Percentiles rank a stretch among this genome's conserved stretches.
phyloP scores from a whole-genome alignment of 2,329 filamentous ascomycete species.

The Apiospora kogelbergensis region DNA sequence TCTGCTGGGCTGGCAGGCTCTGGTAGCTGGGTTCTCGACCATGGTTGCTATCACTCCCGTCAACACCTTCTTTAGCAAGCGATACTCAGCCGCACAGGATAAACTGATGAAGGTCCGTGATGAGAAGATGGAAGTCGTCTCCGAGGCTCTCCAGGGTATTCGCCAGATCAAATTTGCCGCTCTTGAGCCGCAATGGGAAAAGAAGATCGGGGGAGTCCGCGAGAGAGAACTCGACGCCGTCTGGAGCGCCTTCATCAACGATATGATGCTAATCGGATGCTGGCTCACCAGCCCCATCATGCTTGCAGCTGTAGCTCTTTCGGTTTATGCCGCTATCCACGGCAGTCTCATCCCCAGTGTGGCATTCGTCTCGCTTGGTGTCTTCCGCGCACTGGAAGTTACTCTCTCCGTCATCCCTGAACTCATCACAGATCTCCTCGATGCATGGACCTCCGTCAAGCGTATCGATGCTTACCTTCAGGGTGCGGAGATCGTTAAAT shows the following conservation, averaged over 20 bases:
- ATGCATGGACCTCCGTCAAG: slow-evolving; percentile 70
- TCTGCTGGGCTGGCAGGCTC: slow-evolving; percentile 70
- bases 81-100: slow-evolving; percentile 65
- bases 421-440: slow-evolving; percentile 67
- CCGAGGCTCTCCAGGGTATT: slow-evolving; percentile 76
- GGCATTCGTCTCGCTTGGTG: slow-evolving; percentile 75
- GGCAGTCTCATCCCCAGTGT: slow-evolving; percentile 67
- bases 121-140: slow-evolving; percentile 72
- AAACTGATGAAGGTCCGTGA: slow-evolving; percentile 74
- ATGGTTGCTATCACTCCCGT: slow-evolving; percentile 66
- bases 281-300: slow-evolving; percentile 75
- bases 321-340: slow-evolving; percentile 65
- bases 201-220: slow-evolving; percentile 64
- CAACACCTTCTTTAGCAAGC: slow-evolving; percentile 66
- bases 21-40: slow-evolving; percentile 63
- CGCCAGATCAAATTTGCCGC: slow-evolving; percentile 85
- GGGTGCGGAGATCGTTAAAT: slow-evolving; percentile 61
- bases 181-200: slow-evolving; percentile 72
- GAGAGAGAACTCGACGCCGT: slow-evolving; percentile 66
- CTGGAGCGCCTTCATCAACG: slow-evolving; percentile 65
- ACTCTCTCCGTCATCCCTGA: slow-evolving; percentile 72
- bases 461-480: slow-evolving; percentile 72
- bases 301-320: slow-evolving; percentile 69
- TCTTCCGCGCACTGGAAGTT: slow-evolving; percentile 73
- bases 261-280: slow-evolving; percentile 62